Percentiles rank a stretch among this genome's conserved stretches.
Conservation (phyloP, 2,329 filamentous ascomycete species). For the Apiospora rasikravindrae region DNA sequence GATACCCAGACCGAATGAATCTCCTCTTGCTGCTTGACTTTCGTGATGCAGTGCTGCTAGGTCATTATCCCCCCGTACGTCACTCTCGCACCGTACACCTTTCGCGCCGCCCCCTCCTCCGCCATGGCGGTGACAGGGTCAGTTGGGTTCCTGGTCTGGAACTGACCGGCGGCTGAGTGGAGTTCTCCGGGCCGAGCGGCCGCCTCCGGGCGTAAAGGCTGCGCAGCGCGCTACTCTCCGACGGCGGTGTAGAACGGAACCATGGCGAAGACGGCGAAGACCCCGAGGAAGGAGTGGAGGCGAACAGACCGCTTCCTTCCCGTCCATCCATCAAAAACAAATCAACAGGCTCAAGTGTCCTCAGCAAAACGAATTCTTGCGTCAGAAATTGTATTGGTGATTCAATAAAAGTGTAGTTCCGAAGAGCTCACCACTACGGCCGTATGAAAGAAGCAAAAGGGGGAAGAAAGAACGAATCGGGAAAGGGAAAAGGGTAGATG, state of each 20-base stretch:
- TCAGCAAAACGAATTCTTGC: background rate
- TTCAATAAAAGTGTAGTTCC: background rate
- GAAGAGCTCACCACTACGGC: background rate
- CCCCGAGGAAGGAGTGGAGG: background rate
- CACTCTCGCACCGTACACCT: no score
- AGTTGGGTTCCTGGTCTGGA: no score
- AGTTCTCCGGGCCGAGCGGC: background rate
- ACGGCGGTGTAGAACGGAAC: background rate
- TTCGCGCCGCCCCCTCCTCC: no score
- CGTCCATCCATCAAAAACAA: background rate
- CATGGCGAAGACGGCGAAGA: background rate
- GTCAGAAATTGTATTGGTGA: background rate
- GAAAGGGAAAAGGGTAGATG: background rate
- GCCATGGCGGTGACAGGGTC: no score
- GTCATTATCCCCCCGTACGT: no score
- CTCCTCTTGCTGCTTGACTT: no score
- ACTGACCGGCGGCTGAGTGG: background rate
- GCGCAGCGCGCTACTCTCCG: background rate
- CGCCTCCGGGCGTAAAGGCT: background rate
- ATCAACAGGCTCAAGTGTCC: background rate
- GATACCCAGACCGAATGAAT: no score
- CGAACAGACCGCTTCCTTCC: background rate
- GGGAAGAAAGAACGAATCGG: background rate
- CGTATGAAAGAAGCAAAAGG: background rate
- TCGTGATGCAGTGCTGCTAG: no score